Base-by-base conservation (phyloP, 192 early-diverging fungal species). In the Coemansia sp. region DNA sequence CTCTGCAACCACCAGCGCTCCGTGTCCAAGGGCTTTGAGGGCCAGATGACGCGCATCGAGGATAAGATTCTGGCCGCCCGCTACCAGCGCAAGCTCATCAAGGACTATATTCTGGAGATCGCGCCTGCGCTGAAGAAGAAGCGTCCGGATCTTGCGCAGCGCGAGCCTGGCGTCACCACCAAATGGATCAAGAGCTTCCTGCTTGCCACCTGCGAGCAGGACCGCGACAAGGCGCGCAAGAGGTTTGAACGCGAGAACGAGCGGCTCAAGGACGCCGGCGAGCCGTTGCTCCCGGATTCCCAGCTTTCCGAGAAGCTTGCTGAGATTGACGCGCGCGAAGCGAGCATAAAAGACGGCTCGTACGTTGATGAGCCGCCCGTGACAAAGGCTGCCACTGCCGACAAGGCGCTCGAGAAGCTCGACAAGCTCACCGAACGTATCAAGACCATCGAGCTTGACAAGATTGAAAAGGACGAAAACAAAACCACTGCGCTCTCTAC, bases 1-100 rank as follows among this genome's bases (percentile, higher is more conserved):
- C 87, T 99, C 10, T 99, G 97, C 85, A 99, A 99, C 84, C 97
- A 99, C 86, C 97, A 99, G 79, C 85, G 93, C 9, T 77, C 92
- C 1, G 93, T 95, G 19, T 85, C 92, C 26, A 97, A 96, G 75
- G 83, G 84, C 7, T 93, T 94, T 69, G 84, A 79, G 18, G 82
- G 77, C 38, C 89, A 89, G 70, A 94, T 99, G 85, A 84, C 79
- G 10, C 90, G 88, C 63, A 90, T 99, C 45, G 70, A 85, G 32
- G 93, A 97, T 74, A 96, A 94, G 89, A 88, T 95, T 42, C 87
- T 87, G 16, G 91, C 89, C 9, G 72, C 92, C 32, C 95, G 98
- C 84, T 97, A 96, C 71, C 90, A 97, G 80, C 87, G 88, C 61
- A 84, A 83, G 85, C 86, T 88, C 69, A 67, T 92, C 18, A 90